Conservation (phyloP, 176 grass and related monocot species). For the Carex littledalei region DNA sequence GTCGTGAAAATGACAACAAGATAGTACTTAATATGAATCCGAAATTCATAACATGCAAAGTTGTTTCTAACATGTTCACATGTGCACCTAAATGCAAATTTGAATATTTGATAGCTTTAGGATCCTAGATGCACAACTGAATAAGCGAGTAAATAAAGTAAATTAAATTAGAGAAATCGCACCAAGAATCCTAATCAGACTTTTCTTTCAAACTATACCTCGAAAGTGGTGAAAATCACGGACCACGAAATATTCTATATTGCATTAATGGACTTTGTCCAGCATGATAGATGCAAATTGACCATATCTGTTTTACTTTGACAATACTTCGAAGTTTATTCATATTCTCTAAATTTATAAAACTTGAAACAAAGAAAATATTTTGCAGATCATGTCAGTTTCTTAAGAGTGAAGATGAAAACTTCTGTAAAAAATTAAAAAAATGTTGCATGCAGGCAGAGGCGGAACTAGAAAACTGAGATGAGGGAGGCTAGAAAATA, state of each 20-base stretch:
- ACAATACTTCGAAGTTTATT: neutral
- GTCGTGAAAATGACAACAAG: neutral
- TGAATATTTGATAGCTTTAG: neutral
- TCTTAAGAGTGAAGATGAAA: neutral
- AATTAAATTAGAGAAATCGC: neutral
- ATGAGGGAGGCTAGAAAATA: too few species aligned
- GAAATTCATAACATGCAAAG: neutral
- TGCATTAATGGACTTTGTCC: neutral
- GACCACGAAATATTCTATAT: neutral
- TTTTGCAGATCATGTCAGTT: neutral
- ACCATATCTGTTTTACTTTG: neutral
- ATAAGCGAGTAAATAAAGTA: neutral
- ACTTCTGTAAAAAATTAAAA: neutral
- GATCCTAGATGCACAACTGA: neutral
- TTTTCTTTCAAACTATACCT: neutral
- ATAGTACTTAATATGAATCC: neutral
- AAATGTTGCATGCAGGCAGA: neutral
- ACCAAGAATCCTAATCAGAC: slow-evolving; percentile 15
- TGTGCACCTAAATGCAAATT: neutral
- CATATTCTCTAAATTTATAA: neutral
- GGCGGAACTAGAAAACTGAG: too few species aligned
- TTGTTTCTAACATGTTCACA: neutral
- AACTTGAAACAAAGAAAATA: neutral
- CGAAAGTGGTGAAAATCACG: neutral
- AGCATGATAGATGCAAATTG: neutral